Percentiles rank a stretch among this genome's conserved stretches.
Conservation (phyloP, 495 filamentous ascomycete genomes). For the Xylaria curta region DNA sequence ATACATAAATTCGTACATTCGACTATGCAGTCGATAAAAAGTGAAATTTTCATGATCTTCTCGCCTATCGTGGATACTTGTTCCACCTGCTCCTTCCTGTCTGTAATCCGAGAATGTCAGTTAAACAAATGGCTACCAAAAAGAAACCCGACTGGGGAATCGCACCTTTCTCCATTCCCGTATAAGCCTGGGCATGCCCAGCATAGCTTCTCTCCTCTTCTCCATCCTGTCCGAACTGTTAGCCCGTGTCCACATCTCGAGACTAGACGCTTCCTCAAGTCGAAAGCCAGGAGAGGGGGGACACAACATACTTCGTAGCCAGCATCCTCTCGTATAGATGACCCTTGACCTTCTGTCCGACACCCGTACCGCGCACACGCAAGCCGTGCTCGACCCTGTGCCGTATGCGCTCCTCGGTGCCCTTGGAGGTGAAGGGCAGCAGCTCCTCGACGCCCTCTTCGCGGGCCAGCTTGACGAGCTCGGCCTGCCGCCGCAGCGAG, state of each 20-base stretch:
- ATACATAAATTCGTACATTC: slow-evolving; percentile 41
- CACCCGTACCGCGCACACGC: slow-evolving; percentile 85
- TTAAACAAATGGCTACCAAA: slow-evolving; percentile 12
- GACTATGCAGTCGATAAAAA: slow-evolving; percentile 29
- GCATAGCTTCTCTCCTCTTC: slow-evolving; percentile 87
- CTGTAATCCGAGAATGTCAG: slow-evolving; percentile 50
- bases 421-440: slow-evolving; percentile 78
- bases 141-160: slow-evolving; percentile 23
- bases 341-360: slow-evolving; percentile 93
- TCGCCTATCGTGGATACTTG: slow-evolving; percentile 77
- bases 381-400: slow-evolving; percentile 74
- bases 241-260: slow-evolving; percentile 23
- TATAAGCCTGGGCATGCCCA: slow-evolving; percentile 90
- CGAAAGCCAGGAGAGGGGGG: not conserved
- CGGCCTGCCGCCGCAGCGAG: slow-evolving; percentile 86
- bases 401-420: slow-evolving; percentile 69
- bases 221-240: slow-evolving; percentile 67
- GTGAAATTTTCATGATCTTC: not conserved
- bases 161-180: slow-evolving; percentile 90
- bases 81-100: slow-evolving; percentile 88
- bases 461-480: slow-evolving; percentile 84
- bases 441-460: slow-evolving; percentile 83
- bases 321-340: slow-evolving; percentile 90
- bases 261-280: not conserved
- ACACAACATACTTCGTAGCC: slow-evolving; percentile 70